Evolutionary conservation across 148 eudicot genomes (phyloP).

Genomic region (Pouteria glomerata): DNA sequence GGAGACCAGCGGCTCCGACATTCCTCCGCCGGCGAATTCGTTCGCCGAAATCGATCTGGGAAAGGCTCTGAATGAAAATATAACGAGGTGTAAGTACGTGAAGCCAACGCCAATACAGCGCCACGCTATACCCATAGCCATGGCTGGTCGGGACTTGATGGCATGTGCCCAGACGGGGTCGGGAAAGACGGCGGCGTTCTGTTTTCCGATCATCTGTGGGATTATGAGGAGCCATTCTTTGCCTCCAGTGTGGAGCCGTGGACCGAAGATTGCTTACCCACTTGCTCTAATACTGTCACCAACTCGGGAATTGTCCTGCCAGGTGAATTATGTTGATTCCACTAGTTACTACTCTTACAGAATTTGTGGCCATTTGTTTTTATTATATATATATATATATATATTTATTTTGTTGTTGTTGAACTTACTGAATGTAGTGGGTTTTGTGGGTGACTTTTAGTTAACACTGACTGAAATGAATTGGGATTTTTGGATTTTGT

Average conservation of each 20-base stretch:
- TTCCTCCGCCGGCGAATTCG: constrained; percentile 38
- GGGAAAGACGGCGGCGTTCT: constrained; percentile 85
- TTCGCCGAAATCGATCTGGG: constrained; percentile 59
- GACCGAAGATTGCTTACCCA: constrained; percentile 32
- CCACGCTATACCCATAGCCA: constrained; percentile 60
- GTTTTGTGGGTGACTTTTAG: too few relatives aligned
- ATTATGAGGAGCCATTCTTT: constrained; percentile 23
- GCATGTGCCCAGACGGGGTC: constrained; percentile 93
- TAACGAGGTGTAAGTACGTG: constrained; percentile 68
- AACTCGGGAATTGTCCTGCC: constrained; percentile 77
- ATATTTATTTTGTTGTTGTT: too few relatives aligned
- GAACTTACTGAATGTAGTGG: too few relatives aligned
- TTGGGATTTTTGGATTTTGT: constrained; percentile 7
- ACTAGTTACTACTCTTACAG: background rate
- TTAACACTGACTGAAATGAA: constrained; percentile 3
- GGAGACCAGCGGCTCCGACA: constrained; percentile 41
- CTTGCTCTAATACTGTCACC: constrained; percentile 70
- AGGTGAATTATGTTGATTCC: constrained; percentile 32
- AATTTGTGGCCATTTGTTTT: constrained; percentile 1
- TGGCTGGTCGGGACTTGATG: constrained; percentile 79
- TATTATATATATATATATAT: too few relatives aligned
- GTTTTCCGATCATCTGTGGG: constrained; percentile 72
- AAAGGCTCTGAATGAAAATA: constrained; percentile 41
- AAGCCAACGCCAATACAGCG: constrained; percentile 74
- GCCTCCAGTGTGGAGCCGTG: constrained; percentile 3